Evolutionary conservation across 495 filamentous ascomycete genomes (phyloP).

Genomic region (Penicillium alfredii): DNA sequence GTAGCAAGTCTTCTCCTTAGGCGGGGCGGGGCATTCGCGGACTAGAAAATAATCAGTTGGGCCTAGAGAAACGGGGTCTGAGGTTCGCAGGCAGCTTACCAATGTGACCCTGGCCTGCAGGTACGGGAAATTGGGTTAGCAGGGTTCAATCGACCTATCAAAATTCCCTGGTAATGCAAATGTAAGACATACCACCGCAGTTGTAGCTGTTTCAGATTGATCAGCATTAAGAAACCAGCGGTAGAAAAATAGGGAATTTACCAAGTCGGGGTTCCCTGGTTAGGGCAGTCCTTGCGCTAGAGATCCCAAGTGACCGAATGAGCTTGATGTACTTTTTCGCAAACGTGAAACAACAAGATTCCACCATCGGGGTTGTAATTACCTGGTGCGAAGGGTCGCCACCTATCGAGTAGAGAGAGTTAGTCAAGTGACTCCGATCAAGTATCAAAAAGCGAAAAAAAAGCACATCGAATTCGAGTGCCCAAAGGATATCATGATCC

Average conservation of each 20-base stretch:
- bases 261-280: constrained; percentile 88
- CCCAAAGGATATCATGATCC: too few species aligned
- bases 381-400: constrained; percentile 72
- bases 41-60: constrained; percentile 39
- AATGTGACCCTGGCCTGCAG: constrained; percentile 74
- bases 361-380: constrained; percentile 24
- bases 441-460: constrained; percentile 6
- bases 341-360: too few species aligned
- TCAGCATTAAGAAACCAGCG: constrained; percentile 25
- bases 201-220: constrained; percentile 54
- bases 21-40: constrained; percentile 85
- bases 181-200: constrained; percentile 58
- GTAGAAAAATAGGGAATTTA: constrained; percentile 34
- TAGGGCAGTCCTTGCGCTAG: constrained; percentile 90
- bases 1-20: constrained; percentile 97
- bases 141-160: neutral
- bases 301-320: constrained; percentile 10
- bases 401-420: constrained; percentile 43
- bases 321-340: neutral
- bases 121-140: constrained; percentile 9
- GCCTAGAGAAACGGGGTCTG: constrained; percentile 2
- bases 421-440: constrained; percentile 20
- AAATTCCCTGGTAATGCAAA: constrained; percentile 14
- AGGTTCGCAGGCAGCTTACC: constrained; percentile 58
- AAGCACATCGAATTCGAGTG: neutral